phyloP scores from a whole-genome alignment of 176 grass and related monocot genomes.

The Avena eriantha region DNA sequence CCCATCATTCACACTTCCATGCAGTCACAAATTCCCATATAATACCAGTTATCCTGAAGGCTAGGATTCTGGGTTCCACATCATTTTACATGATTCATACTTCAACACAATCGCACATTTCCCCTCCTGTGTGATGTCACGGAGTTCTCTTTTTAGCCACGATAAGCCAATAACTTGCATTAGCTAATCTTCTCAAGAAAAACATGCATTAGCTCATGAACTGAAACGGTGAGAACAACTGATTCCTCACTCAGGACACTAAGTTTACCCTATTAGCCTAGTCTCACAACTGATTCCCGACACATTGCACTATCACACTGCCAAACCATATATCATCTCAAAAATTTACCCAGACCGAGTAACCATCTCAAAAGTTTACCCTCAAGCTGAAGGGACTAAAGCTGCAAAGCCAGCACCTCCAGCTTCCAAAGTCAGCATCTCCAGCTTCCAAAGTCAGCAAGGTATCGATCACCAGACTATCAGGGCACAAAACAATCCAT shows the following conservation, averaged over 20 bases:
- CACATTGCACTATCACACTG: neutral
- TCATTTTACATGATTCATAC: neutral
- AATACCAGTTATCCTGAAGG: neutral
- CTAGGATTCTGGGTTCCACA: neutral
- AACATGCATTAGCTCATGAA: too few species aligned
- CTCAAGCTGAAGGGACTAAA: neutral
- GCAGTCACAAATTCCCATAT: neutral
- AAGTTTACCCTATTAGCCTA: neutral
- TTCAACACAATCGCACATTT: neutral
- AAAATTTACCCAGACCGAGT: neutral
- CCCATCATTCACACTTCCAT: neutral
- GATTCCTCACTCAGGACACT: neutral
- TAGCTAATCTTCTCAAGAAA: too few species aligned
- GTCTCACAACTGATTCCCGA: neutral
- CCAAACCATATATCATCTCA: neutral
- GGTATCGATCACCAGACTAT: constrained; percentile 2
- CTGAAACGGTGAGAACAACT: neutral
- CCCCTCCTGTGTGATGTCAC: neutral
- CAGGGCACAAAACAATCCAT: neutral
- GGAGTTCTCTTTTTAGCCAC: too few species aligned
- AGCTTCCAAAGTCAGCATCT: neutral
- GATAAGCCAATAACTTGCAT: too few species aligned
- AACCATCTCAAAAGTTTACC: neutral
- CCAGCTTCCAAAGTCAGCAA: constrained; percentile 12
- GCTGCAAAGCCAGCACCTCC: constrained; percentile 1